These are phyloP conservation scores for Simplicillium sp. DNA, from an alignment of 2,329 filamentous ascomycete species.

Conservation along the genomic window DNA sequence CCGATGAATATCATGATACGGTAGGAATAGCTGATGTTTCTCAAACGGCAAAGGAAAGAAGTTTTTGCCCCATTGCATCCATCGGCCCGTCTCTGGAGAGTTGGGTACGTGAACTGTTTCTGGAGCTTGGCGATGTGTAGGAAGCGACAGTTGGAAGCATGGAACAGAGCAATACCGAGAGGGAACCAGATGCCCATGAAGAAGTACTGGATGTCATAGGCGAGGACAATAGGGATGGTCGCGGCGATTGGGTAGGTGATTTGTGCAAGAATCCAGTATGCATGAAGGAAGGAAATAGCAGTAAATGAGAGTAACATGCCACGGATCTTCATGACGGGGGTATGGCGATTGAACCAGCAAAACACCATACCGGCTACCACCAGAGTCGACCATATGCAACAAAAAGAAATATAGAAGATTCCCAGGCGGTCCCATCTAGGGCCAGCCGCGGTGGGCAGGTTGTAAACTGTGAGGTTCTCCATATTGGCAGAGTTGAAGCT, in stretches of 20 bases:
- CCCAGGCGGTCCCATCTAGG: conserved; percentile 18
- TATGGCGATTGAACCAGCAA: conserved; percentile 20
- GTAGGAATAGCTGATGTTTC: conserved; percentile 24
- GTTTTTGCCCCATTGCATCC: conserved; percentile 17
- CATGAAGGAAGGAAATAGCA: conserved; percentile 25
- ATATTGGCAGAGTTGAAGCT: too few relatives aligned
- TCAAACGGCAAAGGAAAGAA: conserved; percentile 22
- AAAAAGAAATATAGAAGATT: conserved; percentile 18
- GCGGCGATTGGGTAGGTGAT: conserved; percentile 30
- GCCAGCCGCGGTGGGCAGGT: conserved; percentile 14
- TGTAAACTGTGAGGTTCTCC: conserved; percentile 16
- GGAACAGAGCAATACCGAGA: conserved; percentile 47
- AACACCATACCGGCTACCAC: conserved; percentile 24
- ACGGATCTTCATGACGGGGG: conserved; percentile 28
- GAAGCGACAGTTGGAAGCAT: conserved; percentile 44
- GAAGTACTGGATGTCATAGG: conserved; percentile 46
- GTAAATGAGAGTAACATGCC: conserved; percentile 23
- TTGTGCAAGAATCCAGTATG: conserved; percentile 30
- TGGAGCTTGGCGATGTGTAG: conserved; percentile 39
- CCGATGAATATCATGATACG: conserved; percentile 35
- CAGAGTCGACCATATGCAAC: conserved; percentile 15
- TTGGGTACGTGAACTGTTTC: conserved; percentile 24
- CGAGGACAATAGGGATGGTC: conserved; percentile 25
- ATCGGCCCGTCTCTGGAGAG: conserved; percentile 5
- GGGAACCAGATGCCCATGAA: conserved; percentile 51